Evolutionary conservation across 768 basidiomycete genomes (phyloP), one percentile per base, ranked within the genome.

Genomic region (Jaapia argillacea): DNA sequence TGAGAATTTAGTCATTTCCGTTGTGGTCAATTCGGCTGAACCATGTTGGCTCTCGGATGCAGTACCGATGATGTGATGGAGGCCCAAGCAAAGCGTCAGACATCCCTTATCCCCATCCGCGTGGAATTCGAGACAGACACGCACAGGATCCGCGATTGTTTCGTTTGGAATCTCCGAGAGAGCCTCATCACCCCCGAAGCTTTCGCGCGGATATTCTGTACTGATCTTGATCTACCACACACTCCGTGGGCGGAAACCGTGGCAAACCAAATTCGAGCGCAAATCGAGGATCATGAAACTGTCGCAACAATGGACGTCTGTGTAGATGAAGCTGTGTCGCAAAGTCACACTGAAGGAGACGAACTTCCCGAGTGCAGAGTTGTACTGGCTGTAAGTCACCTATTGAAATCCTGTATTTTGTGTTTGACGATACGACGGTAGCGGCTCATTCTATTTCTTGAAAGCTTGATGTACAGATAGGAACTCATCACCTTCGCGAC

Each of bases 391-490:
- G 85, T 86, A 53, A 53, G 80, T 69, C 41, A 40, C 35, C 39
- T 37, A 21, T 41, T 5, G 43, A 10, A 46, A 38, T 42, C 31
- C 48, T 25, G 6, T 42, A 40, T 27, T 28, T 40, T 43, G 33
- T 40, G 40, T 38, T 7, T 36, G 40, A 40, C 10, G 4, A 18
- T 1, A 33, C 10, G 31, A 33, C 10, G 16, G 31, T 33, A 16
- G 31, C 10, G 31, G 31, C 10, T 33, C 10, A 10, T 33, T 10
- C 46, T 31, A 41, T 5, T 31, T 20, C 31, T 33, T n/a, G 24
- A 16, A 61, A 96, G 90, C 89, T 99, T 57, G 96, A 99, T 64
- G 90, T 98, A 21, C 96, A 99, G 60, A 85, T 99, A 56, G 88
- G 83, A 20, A 86, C 83, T 38, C 73, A 91, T 58, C 90, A 94